A percentile compares a stretch with the other conserved stretches of the same genome.
Evolutionary conservation across 1,139 yeast genomes (phyloP).

Genomic region (Diutina siamensis): DNA sequence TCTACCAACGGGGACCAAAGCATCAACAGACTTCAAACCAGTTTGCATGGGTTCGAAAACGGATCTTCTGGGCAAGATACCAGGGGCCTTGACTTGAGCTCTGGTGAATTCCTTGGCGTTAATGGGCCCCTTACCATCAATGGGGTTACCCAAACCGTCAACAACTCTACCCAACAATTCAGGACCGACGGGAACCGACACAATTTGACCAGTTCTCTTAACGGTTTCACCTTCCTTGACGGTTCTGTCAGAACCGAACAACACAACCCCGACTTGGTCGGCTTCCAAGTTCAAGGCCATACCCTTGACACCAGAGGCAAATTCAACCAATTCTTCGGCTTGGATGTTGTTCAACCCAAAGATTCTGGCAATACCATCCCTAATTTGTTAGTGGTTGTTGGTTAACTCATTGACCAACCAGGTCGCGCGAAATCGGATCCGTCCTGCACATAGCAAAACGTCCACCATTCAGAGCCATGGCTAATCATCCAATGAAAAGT

Average conservation of each 20-base stretch:
- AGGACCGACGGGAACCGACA: slow-evolving; percentile 98
- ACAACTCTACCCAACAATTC: slow-evolving; percentile 98
- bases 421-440: not conserved
- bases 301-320: slow-evolving; percentile 99
- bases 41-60: slow-evolving; percentile 99
- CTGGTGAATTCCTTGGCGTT: slow-evolving; percentile 75
- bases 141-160: slow-evolving; percentile 98
- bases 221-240: slow-evolving; percentile 99
- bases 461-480: no score
- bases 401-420: not conserved
- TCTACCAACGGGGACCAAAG: slow-evolving; percentile 99
- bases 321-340: slow-evolving; percentile 99
- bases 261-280: slow-evolving; percentile 99
- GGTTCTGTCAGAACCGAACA: slow-evolving; percentile 97
- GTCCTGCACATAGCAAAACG: not conserved
- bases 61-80: slow-evolving; percentile 98
- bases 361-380: slow-evolving; percentile 99
- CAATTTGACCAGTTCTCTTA: slow-evolving; percentile 99
- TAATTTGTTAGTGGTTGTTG: slow-evolving; percentile 1
- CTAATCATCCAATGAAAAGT: not conserved
- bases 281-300: slow-evolving; percentile 99
- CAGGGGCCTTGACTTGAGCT: slow-evolving; percentile 99
- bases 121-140: slow-evolving; percentile 99
- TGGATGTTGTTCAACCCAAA: slow-evolving; percentile 99
- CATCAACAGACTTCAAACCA: slow-evolving; percentile 98